Evolutionary conservation across 176 grass and related monocot species (phyloP).

Genomic region (Triticum dicoccoides): DNA sequence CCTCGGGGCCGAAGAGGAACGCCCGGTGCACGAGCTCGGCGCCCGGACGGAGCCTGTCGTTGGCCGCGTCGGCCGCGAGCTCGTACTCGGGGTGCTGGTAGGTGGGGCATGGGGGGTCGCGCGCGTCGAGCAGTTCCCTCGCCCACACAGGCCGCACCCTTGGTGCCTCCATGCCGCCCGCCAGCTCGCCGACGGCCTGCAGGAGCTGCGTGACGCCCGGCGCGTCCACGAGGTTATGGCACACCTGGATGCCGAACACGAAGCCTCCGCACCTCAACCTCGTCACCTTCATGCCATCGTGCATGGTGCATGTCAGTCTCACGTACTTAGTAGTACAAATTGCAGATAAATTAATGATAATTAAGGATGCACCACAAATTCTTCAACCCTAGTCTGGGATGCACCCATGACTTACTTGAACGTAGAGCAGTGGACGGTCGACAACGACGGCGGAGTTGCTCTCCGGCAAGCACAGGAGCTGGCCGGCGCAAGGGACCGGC

Average conservation of each 20-base stretch:
- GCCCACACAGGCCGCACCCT: constrained; percentile 39
- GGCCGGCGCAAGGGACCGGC: constrained; percentile 27
- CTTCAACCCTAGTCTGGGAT: background rate
- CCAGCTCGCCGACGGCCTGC: constrained; percentile 34
- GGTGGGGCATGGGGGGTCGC: background rate
- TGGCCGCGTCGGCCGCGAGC: background rate
- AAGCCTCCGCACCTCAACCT: constrained; percentile 41
- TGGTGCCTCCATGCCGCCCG: constrained; percentile 11
- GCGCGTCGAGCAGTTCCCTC: constrained; percentile 30
- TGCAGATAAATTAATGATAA: background rate
- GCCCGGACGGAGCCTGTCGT: constrained; percentile 13
- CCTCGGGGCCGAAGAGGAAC: constrained; percentile 20
- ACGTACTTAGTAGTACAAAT: background rate
- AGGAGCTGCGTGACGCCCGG: constrained; percentile 25
- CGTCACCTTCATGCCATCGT: constrained; percentile 32
- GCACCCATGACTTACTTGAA: constrained; percentile 19
- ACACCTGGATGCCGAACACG: constrained; percentile 33
- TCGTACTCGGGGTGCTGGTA: constrained; percentile 37
- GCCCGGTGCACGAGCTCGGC: constrained; percentile 15
- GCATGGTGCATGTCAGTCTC: background rate
- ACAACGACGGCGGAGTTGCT: constrained; percentile 17
- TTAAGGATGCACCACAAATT: background rate
- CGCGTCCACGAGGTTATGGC: constrained; percentile 42
- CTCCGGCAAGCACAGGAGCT: constrained; percentile 37
- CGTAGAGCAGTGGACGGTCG: constrained; percentile 25